Evolutionary conservation across 2,329 filamentous ascomycete species (phyloP).

Genomic region (Coniochaeta sp.): DNA sequence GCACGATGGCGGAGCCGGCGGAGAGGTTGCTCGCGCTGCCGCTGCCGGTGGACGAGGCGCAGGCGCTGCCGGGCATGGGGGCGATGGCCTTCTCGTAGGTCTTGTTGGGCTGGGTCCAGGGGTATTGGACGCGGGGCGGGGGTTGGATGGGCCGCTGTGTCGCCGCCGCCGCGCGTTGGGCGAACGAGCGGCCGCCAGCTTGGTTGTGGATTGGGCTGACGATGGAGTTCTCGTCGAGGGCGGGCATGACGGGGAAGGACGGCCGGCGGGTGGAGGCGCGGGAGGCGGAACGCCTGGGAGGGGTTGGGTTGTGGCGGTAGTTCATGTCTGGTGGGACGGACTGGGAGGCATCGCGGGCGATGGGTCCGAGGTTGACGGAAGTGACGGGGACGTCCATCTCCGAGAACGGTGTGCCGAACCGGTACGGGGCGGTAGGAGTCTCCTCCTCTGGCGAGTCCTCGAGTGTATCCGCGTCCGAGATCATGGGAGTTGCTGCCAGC

Average conservation of each 20-base stretch:
- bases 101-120: conserved; percentile 45
- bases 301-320: conserved; percentile 46
- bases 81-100: conserved; percentile 39
- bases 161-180: conserved; percentile 26
- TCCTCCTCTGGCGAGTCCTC: conserved; percentile 44
- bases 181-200: conserved; percentile 25
- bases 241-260: conserved; percentile 60
- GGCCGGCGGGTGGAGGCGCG: conserved; percentile 56
- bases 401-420: conserved; percentile 80
- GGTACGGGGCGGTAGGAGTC: conserved; percentile 58
- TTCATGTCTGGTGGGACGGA: conserved; percentile 93
- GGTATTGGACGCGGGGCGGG: conserved; percentile 47
- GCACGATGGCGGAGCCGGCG: conserved; percentile 14
- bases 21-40: conserved; percentile 10
- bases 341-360: conserved; percentile 74
- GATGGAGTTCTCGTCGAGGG: conserved; percentile 57
- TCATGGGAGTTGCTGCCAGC: conserved; percentile 9
- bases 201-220: conserved; percentile 15
- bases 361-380: conserved; percentile 60
- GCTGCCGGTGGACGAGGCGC: conserved; percentile 14
- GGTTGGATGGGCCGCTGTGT: conserved; percentile 37
- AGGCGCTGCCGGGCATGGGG: conserved; percentile 20
- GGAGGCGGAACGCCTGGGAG: conserved; percentile 39
- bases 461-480: not conserved
- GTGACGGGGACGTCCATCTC: conserved; percentile 86